Evolutionary conservation across 2,329 filamentous ascomycete species (phyloP), one percentile per base, ranked within the genome.

Genomic region (Hortaea werneckii): DNA sequence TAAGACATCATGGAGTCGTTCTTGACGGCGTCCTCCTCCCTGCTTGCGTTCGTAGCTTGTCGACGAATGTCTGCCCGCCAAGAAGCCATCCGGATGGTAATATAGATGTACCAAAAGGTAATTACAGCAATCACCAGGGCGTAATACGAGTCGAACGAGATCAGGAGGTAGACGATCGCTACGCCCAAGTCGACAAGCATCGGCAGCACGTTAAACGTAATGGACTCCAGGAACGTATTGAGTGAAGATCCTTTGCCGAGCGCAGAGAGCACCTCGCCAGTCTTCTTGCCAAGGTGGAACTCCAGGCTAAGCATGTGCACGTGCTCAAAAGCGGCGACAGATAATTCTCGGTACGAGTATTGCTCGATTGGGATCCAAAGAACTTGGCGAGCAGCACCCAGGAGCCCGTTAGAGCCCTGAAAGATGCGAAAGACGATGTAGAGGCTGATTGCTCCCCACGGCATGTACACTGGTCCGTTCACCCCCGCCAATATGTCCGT

Each of bases 1-100:
- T 96, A 98, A n/a, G 88, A 94, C 50, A 92, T 87, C 72, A 98
- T 92, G 0, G 92, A 96, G 65, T 98, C 92, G 62, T 95, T 96
- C 75, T 96, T 96, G 56, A 96, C 88, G 5, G 92, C 92, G 66
- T 95, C 90, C 67, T 95, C 88, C 67, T 95, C 88, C 52, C 92
- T 79, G 55, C 92, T 88, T 10, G 88, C 87, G 62, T 95, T 96
- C 42, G 90, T 90, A 84, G 95, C 95, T 60, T 90, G 80, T 50
- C 92, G 79, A 57, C 92, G 81, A 58, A 95, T 87, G 58, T 94
- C 87, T 5, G 89, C 87, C 57, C 92, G 79, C 71, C 87, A 95
- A 50, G 90, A 85, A 11, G 92, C 90, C 83, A 98, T 88, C 53
- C 89, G 86, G 57, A 98, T 87, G 5, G 92, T 96, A 61, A 96